Base-by-base conservation (phyloP, 75 land plant genomes). In the Adiantum capillusveneris region DNA sequence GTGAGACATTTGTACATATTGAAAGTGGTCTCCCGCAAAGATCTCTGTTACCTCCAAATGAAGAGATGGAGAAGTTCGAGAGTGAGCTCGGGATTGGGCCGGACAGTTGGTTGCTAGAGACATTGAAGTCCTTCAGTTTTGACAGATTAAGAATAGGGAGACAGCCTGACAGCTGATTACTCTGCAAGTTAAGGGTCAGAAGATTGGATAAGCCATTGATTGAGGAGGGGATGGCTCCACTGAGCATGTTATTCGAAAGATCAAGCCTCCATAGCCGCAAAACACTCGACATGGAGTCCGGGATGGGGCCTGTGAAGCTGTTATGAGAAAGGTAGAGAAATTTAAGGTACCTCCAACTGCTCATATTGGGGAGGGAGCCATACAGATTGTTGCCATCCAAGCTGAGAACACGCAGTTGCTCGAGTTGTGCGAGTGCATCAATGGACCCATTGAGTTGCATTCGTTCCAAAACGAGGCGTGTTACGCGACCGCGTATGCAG, bases 21-120 rank as follows among this genome's bases (percentile, higher is more conserved):
- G 66, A 41, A 53, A 79, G 39, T 0, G 96, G 96, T 1, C 59
- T 24, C 1, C 96, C 91, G 39, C 96, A 90, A 29, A 90, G 77
- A 16, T 24, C 43, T 7, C 72, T 34, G 62, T 86, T 90, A 2
- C 65, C 62, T 1, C 28, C 46, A 57, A 90, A 90, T 0, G 85
- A 61, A 0, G 88, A 65, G 11, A 18, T 42, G 0, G 84, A 74
- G 49, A 84, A 84, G 7, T 55, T 60, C 17, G 78, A 57, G 7
- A 85, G 51, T 1, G 80, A 57, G 24, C 45, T 6, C 9, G 91
- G 86, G 24, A 87, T 70, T n/a, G 64, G 42, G 5, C 91, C 91
- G 0, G 70, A 25, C 2, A 87, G 62, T 22, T 50, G 63, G 55
- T 87, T 87, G 11, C 75, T 65, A 6, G 86, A 77, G 36, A 87